A percentile compares a stretch with the other conserved stretches of the same genome.
Evolutionary conservation across 305 asterid genomes (phyloP).

Genomic region (Plantago coronopus): DNA sequence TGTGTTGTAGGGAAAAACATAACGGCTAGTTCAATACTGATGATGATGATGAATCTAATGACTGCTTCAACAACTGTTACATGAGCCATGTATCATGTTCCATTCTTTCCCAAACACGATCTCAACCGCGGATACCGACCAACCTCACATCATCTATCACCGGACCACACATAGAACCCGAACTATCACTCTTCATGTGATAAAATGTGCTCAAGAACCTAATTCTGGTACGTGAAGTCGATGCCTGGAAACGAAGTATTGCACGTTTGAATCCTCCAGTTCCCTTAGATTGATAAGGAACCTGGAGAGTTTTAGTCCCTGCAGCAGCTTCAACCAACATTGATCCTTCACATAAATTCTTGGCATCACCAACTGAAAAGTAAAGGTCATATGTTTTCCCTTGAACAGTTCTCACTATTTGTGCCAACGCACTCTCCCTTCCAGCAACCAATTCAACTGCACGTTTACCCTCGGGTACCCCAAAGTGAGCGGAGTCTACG

Average conservation of each 20-base stretch:
- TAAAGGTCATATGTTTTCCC: conserved; percentile 42
- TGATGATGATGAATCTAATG: not conserved
- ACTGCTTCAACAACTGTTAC: not conserved
- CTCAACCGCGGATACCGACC: conserved; percentile 34
- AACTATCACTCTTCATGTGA: conserved; percentile 62
- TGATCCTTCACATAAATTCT: conserved; percentile 58
- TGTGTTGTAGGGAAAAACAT: conserved; percentile 6
- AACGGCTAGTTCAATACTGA: too few relatives aligned
- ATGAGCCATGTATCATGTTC: conserved; percentile 1
- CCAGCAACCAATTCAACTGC: conserved; percentile 39
- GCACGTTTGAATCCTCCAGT: conserved; percentile 53
- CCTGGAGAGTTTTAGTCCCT: conserved; percentile 33
- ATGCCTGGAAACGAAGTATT: conserved; percentile 47
- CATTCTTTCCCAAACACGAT: not conserved
- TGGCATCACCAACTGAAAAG: conserved; percentile 67
- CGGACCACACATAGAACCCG: conserved; percentile 84
- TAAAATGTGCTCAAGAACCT: conserved; percentile 69
- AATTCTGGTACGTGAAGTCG: conserved; percentile 39
- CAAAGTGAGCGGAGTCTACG: conserved; percentile 32
- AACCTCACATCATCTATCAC: conserved; percentile 70
- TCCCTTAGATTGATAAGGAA: conserved; percentile 58
- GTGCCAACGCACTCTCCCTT: conserved; percentile 33
- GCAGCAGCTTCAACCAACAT: conserved; percentile 72
- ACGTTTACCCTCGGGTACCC: conserved; percentile 31
- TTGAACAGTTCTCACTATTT: conserved; percentile 23